A percentile compares a stretch with the other conserved stretches of the same genome.
Conservation (phyloP, 805 yeast species). For the Candida nitratophila region DNA sequence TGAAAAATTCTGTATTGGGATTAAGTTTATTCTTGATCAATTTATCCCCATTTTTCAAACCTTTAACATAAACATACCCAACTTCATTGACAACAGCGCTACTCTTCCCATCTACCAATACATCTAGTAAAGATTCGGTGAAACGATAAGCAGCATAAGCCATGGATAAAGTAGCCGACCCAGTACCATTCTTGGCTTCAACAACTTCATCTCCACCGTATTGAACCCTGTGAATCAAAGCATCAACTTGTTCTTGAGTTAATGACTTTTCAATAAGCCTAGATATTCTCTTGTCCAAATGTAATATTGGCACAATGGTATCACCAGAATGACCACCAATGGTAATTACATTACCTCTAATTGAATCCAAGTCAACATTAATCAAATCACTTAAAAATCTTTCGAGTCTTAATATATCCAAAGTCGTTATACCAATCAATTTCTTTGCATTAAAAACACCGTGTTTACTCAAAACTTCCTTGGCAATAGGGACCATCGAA, state of each 20-base stretch:
- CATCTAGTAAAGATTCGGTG: constrained; percentile 40
- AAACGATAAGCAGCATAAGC: constrained; percentile 88
- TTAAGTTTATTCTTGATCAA: constrained; percentile 28
- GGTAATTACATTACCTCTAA: constrained; percentile 38
- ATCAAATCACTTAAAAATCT: constrained; percentile 36
- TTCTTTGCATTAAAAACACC: constrained; percentile 46
- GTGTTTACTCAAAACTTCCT: constrained; percentile 45
- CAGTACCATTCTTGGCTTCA: constrained; percentile 88
- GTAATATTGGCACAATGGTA: constrained; percentile 43
- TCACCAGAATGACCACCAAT: constrained; percentile 55
- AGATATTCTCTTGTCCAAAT: constrained; percentile 44
- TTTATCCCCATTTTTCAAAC: constrained; percentile 39
- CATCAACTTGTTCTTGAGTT: constrained; percentile 8
- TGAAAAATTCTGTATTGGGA: constrained; percentile 34
- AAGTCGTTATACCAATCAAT: constrained; percentile 53
- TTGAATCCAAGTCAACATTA: constrained; percentile 19
- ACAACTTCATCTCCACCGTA: constrained; percentile 87
- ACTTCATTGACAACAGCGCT: constrained; percentile 32
- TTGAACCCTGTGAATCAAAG: constrained; percentile 31
- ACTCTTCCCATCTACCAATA: constrained; percentile 3
- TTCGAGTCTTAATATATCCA: constrained; percentile 51
- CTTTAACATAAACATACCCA: constrained; percentile 48
- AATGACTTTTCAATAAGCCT: background rate
- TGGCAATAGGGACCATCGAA: constrained; percentile 55
- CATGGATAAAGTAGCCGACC: constrained; percentile 94